Conservation (phyloP, 306 rosid genomes). For the Ziziphus jujuba region DNA sequence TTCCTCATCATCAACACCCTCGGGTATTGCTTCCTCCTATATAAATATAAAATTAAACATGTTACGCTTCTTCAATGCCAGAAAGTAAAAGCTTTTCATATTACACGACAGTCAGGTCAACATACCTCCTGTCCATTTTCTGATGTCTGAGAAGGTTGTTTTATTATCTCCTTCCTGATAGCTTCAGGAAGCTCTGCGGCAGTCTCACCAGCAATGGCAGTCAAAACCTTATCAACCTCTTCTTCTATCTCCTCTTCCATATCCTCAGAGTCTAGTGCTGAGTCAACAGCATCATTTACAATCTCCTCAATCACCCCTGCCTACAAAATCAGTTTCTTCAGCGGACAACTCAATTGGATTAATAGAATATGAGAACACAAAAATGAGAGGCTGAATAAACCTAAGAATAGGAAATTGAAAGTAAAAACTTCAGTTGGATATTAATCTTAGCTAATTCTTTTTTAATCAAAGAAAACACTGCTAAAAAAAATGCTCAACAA, state of each 20-base stretch:
- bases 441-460: no score
- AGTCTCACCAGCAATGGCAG: slow-evolving; percentile 95
- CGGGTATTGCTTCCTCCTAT: slow-evolving; percentile 53
- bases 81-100: neutral
- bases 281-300: slow-evolving; percentile 79
- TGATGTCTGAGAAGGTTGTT: slow-evolving; percentile 55
- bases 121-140: slow-evolving; percentile 51
- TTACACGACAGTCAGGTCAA: neutral
- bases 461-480: no score
- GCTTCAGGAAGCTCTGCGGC: slow-evolving; percentile 94
- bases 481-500: no score
- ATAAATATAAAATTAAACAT: neutral
- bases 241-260: slow-evolving; percentile 97
- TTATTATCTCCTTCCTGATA: slow-evolving; percentile 65
- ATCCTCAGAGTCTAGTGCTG: slow-evolving; percentile 87
- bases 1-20: slow-evolving; percentile 48
- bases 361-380: neutral
- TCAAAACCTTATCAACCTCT: slow-evolving; percentile 90
- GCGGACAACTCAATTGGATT: neutral
- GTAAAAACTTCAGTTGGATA: neutral
- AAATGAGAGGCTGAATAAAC: neutral
- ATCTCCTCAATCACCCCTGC: slow-evolving; percentile 98
- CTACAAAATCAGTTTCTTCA: slow-evolving; percentile 34
- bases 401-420: neutral
- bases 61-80: slow-evolving; percentile 8